phyloP scores from a whole-genome alignment of 2,329 filamentous ascomycete genomes.

The Bipolaris bicolor region DNA sequence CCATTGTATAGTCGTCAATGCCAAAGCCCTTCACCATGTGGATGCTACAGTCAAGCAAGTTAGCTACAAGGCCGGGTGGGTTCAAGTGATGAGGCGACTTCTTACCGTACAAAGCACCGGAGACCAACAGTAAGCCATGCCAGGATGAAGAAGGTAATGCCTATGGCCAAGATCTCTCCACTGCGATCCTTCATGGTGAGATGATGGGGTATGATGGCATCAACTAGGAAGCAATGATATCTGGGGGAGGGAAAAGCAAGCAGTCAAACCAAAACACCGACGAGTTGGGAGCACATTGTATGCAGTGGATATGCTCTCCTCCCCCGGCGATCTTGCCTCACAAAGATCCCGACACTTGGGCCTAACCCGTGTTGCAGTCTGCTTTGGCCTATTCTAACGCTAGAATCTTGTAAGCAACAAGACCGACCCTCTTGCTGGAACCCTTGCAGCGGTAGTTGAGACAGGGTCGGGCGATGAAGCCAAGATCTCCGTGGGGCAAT shows the following conservation, averaged over 20 bases:
- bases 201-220: conserved; percentile 1
- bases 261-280: background rate
- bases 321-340: conserved; percentile 15
- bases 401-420: conserved; percentile 19
- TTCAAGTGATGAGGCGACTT: background rate
- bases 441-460: conserved; percentile 18
- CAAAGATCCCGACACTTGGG: conserved; percentile 19
- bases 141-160: conserved; percentile 46
- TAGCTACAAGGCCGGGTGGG: background rate
- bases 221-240: conserved; percentile 4
- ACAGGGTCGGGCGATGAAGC: conserved; percentile 8
- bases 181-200: conserved; percentile 35
- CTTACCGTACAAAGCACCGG: conserved; percentile 47
- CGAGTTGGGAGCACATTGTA: conserved; percentile 19
- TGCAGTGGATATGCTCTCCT: conserved; percentile 2
- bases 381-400: conserved; percentile 4
- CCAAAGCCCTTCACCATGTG: conserved; percentile 49
- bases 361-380: background rate
- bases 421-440: conserved; percentile 11
- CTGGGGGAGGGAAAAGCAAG: conserved; percentile 5
- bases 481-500: conserved; percentile 17
- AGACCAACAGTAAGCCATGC: conserved; percentile 48
- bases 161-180: conserved; percentile 35
- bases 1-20: conserved; percentile 50
- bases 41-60: conserved; percentile 20